Evolutionary conservation across 177 flowering plant species (phyloP), one percentile per base, ranked within the genome.

Genomic region (Vitis hybrid): DNA sequence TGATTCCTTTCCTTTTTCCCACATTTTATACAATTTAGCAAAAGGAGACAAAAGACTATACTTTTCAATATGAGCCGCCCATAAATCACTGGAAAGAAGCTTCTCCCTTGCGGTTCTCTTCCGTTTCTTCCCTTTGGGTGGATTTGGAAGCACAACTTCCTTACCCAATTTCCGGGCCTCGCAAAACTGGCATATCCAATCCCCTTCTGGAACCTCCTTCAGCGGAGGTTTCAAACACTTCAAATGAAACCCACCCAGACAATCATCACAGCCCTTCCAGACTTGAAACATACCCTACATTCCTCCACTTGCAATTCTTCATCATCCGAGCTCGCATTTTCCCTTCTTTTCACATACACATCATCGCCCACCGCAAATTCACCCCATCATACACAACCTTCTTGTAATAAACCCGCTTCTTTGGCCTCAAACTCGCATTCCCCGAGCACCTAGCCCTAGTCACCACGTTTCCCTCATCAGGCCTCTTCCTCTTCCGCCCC

Each of bases 311-410:
- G 97, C 0, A 86, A 85, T 63, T 84, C 90, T 61, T 95, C 99
- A 13, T 80, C 81, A 29, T 93, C 99, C 0, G 97, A 89, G 72
- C 77, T 81, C 8, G 82, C 90, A 31, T 85, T 88, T 71, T 89
- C 97, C 69, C 92, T 91, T 84, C 92, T 90, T 82, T 87, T 93
- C 79, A 93, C 94, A 75, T 93, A 93, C 39, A 95, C 99, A 79
- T 88, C 92, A 65, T 95, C 96, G 18, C 98, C 95, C 0, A 85
- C 81, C 55, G 63, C 78, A 71, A 95, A 95, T 70, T 89, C 95
- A 2, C 82, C 89, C 10, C 97, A 74, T 93, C 98, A 68, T 80
- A 95, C 61, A 76, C 85, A 53, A 88, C 97, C 66, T 83, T 91
- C 80, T 80, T 87, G 68, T 90, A 93, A 79, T 83, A 91, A 50